Evolutionary conservation across 495 filamentous ascomycete species (phyloP).

Genomic region (Tetracladium marchalianum): DNA sequence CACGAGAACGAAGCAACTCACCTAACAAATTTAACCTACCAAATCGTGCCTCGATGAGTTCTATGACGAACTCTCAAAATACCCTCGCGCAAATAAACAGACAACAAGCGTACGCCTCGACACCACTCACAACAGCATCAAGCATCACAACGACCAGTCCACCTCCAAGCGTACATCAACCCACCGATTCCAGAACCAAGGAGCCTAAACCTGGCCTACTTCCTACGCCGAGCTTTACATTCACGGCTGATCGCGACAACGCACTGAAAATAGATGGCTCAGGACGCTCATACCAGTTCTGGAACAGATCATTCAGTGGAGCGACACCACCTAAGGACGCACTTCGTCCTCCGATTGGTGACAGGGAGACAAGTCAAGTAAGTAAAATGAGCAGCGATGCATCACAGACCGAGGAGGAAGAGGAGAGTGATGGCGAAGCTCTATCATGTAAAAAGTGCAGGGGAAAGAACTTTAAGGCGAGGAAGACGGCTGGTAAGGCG

Average conservation of each 20-base stretch:
- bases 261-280: constrained; percentile 6
- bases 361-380: constrained; percentile 4
- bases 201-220: constrained; percentile 6
- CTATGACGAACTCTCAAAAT: constrained; percentile 21
- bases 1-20: constrained; percentile 38
- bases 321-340: constrained; percentile 1
- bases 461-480: constrained; percentile 19
- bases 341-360: constrained; percentile 1
- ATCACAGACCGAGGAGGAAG: not conserved
- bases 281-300: constrained; percentile 18
- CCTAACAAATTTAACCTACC: constrained; percentile 30
- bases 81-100: constrained; percentile 32
- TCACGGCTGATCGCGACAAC: constrained; percentile 11
- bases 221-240: constrained; percentile 20
- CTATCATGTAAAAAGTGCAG: constrained; percentile 15
- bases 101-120: constrained; percentile 28
- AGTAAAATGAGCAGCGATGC: constrained; percentile 19
- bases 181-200: not conserved
- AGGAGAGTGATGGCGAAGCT: constrained; percentile 16
- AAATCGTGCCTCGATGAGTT: constrained; percentile 9
- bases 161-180: constrained; percentile 10
- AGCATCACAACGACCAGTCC: constrained; percentile 16
- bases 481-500: constrained; percentile 14
- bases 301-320: constrained; percentile 15
- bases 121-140: constrained; percentile 8